Conservation (phyloP, 1,139 yeast species). For the Wickerhamiella infanticola region DNA sequence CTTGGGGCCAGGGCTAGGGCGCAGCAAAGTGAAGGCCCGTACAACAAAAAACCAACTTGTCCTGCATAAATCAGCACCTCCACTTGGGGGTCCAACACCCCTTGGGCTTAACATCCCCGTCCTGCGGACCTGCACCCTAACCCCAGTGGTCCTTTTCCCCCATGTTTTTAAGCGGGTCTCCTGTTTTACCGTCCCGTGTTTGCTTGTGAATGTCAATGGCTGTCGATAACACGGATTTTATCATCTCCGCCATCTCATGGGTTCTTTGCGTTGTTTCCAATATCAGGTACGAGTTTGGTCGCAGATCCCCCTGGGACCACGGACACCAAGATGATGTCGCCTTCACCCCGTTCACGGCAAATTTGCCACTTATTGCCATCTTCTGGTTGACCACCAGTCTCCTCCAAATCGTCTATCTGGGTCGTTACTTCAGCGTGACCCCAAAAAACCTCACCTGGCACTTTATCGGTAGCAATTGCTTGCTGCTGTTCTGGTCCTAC, state of each 20-base stretch:
- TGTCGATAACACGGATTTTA: not conserved
- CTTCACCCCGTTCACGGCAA: constrained; percentile 56
- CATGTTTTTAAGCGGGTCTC: not conserved
- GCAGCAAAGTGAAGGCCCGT: too few relatives aligned
- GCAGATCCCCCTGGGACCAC: constrained; percentile 27
- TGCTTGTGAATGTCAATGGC: not conserved
- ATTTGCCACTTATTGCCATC: constrained; percentile 34
- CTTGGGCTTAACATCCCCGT: not conserved
- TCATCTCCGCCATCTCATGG: constrained; percentile 23
- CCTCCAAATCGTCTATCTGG: constrained; percentile 39
- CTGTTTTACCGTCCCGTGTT: not conserved
- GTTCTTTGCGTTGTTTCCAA: constrained; percentile 40
- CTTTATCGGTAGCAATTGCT: constrained; percentile 44
- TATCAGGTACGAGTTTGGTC: constrained; percentile 38
- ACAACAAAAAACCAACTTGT: too few relatives aligned
- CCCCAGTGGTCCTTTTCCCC: not conserved
- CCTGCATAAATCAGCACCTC: not conserved
- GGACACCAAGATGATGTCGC: constrained; percentile 25
- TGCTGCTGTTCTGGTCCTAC: constrained; percentile 45
- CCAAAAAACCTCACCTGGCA: constrained; percentile 38
- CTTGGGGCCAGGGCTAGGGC: too few relatives aligned
- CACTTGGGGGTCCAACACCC: not conserved
- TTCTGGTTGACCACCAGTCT: constrained; percentile 45
- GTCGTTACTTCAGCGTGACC: constrained; percentile 36
- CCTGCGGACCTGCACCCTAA: not conserved